A percentile compares a stretch with the other conserved stretches of the same genome.
Conservation (phyloP, 768 basidiomycete species). For the Daedaleopsis nitida region DNA sequence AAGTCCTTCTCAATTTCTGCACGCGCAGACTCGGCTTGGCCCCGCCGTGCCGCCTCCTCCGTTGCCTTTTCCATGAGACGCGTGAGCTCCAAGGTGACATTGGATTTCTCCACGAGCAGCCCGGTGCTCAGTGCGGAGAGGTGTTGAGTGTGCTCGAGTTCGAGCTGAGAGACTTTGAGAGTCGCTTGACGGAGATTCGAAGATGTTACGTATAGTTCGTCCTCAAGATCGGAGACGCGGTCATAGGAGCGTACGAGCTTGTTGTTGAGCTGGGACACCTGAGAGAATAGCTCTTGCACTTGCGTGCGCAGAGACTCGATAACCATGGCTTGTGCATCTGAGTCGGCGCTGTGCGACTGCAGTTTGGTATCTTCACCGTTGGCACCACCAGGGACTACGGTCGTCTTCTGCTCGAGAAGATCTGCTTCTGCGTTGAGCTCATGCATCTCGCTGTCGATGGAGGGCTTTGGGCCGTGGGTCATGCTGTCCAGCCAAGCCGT, state of each 20-base stretch:
- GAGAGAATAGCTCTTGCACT: constrained; percentile 84
- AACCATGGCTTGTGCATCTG: constrained; percentile 80
- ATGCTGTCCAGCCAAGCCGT: neutral
- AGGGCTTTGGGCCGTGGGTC: constrained; percentile 17
- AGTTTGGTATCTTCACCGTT: constrained; percentile 23
- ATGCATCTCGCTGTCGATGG: constrained; percentile 26
- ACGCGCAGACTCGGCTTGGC: constrained; percentile 85
- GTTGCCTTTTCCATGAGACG: constrained; percentile 94
- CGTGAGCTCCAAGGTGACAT: constrained; percentile 90
- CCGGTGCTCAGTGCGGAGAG: constrained; percentile 90
- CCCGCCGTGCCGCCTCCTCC: constrained; percentile 89
- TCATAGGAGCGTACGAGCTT: constrained; percentile 94
- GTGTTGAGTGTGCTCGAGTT: constrained; percentile 84
- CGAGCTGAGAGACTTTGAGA: constrained; percentile 74
- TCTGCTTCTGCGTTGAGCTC: constrained; percentile 26
- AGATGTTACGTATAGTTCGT: constrained; percentile 73
- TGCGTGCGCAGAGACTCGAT: constrained; percentile 80
- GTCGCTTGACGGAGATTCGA: constrained; percentile 60
- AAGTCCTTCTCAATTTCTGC: constrained; percentile 89
- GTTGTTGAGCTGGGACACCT: constrained; percentile 86
- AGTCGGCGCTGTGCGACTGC: constrained; percentile 30
- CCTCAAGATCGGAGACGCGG: constrained; percentile 90
- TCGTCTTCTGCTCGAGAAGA: constrained; percentile 24
- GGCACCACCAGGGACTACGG: constrained; percentile 13
- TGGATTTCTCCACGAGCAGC: constrained; percentile 85